Percentiles rank a stretch among this genome's conserved stretches.
phyloP scores from a whole-genome alignment of 768 basidiomycete species.

The Tricholoma matsutake region DNA sequence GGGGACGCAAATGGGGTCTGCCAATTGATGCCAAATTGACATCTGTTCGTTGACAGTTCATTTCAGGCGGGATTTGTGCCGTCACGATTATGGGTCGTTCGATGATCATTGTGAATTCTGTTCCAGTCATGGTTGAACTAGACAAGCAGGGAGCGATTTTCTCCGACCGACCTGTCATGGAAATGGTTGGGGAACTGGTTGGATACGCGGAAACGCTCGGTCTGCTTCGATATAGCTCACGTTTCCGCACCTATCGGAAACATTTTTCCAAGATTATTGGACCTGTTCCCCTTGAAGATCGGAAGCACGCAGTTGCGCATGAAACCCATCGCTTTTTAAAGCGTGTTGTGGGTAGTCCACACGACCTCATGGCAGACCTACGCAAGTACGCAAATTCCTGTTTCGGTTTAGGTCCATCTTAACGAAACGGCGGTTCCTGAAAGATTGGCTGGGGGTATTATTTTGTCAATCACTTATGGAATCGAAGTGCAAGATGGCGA shows the following conservation, averaged over 20 bases:
- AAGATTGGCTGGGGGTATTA: constrained; percentile 25
- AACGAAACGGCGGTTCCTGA: neutral
- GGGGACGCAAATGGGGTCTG: constrained; percentile 53
- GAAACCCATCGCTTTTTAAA: constrained; percentile 37
- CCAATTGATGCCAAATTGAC: neutral
- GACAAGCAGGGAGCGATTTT: constrained; percentile 47
- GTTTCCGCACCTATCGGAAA: constrained; percentile 43
- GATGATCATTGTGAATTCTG: constrained; percentile 48
- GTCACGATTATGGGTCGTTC: constrained; percentile 42
- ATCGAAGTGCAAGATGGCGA: constrained; percentile 24
- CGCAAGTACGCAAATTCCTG: constrained; percentile 35
- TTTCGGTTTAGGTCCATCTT: too few species aligned
- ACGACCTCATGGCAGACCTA: constrained; percentile 31
- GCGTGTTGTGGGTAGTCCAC: constrained; percentile 30
- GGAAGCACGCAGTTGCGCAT: constrained; percentile 31
- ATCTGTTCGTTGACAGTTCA: neutral
- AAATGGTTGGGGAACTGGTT: constrained; percentile 51
- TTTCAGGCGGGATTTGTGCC: constrained; percentile 35
- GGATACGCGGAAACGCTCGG: constrained; percentile 46
- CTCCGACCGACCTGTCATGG: constrained; percentile 45
- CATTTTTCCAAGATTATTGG: constrained; percentile 43
- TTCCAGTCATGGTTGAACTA: constrained; percentile 40
- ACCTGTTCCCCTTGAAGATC: constrained; percentile 24
- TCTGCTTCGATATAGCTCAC: constrained; percentile 39
- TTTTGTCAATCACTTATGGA: constrained; percentile 29